Evolutionary conservation across 1,284 basidiomycete genomes (phyloP), one percentile per base, ranked within the genome.

Genomic region (Fomes fomentarius): DNA sequence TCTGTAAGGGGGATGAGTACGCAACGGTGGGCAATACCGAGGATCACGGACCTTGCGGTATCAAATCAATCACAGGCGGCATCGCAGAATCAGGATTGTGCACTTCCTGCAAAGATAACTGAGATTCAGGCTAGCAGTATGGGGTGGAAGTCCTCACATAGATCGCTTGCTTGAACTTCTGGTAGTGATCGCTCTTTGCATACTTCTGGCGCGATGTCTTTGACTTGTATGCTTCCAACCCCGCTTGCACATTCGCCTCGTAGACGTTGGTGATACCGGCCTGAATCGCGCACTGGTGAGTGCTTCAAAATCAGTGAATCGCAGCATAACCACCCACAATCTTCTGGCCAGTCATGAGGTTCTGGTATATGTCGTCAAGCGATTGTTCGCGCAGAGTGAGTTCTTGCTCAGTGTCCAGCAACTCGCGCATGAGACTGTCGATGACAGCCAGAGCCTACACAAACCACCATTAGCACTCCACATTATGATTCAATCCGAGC

Each of bases 201-300:
- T 91, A 92, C 68, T 89, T 92, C 69, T 91, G 87, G 19, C 90
- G 81, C 10, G 83, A 75, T 0, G 89, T 91, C 69, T 83, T 83
- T 30, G 68, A 68, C 4, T 74, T 62, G 65, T 89, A 89, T n/a
- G 71, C 73, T 11, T 78, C 71, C 39, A 78, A 63, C 30, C 69
- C 71, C 19, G 66, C 66, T 46, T 77, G 66, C 1, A 84, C 74
- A 15, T 69, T 78, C 30, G 63, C 61, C 42, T 75, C 69, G 64
- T 87, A 89, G 12, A 63, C 66, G 10, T 76, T 70, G 10, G 79
- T 64, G 5, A 80, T 70, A 54, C 83, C 70, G 37, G 71, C 71
- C 87, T 90, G 58, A 2, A 25, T 6, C 2, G 17, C n/a, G n/a
- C n/a, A n/a, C n/a, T n/a, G n/a, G n/a, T n/a, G n/a, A n/a, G n/a